phyloP scores from a whole-genome alignment of 768 basidiomycete species.

The Agrocybe chaxingu region DNA sequence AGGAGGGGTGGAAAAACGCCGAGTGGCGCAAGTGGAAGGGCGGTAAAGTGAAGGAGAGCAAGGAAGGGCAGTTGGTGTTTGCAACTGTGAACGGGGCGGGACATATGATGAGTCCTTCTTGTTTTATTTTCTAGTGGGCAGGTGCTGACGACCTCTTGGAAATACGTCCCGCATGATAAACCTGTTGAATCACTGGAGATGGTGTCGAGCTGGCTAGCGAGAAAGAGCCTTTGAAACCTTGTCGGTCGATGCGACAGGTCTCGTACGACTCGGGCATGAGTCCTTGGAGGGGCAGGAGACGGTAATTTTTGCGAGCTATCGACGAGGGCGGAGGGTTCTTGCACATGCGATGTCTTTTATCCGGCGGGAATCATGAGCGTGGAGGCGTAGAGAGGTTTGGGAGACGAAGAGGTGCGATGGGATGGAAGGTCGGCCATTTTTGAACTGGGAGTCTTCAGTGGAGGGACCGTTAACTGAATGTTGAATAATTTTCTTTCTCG shows the following conservation, averaged over 20 bases:
- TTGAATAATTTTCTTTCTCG: too few species aligned
- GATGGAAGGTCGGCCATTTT: too few species aligned
- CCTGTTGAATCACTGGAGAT: slow-evolving; percentile 61
- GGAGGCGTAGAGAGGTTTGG: too few species aligned
- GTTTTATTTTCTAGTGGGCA: neutral
- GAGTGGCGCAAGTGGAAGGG: slow-evolving; percentile 60
- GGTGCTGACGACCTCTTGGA: slow-evolving; percentile 17
- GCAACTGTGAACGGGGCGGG: slow-evolving; percentile 42
- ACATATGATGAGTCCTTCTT: slow-evolving; percentile 49
- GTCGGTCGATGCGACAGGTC: neutral
- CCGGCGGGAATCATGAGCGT: too few species aligned
- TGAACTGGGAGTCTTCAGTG: too few species aligned
- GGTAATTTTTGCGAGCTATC: too few species aligned
- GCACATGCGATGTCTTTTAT: too few species aligned
- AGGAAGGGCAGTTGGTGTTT: slow-evolving; percentile 31
- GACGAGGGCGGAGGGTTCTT: too few species aligned
- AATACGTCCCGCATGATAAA: slow-evolving; percentile 64
- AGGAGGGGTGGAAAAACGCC: slow-evolving; percentile 42
- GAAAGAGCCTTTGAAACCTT: slow-evolving; percentile 30
- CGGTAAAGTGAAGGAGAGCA: slow-evolving; percentile 45
- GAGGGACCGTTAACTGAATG: too few species aligned
- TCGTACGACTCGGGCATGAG: too few species aligned
- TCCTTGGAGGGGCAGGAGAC: too few species aligned
- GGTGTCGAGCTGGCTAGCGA: slow-evolving; percentile 62
- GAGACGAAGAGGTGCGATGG: too few species aligned